Conservation (phyloP, 345 rosid genomes). For the Capsella bursapastoris region DNA sequence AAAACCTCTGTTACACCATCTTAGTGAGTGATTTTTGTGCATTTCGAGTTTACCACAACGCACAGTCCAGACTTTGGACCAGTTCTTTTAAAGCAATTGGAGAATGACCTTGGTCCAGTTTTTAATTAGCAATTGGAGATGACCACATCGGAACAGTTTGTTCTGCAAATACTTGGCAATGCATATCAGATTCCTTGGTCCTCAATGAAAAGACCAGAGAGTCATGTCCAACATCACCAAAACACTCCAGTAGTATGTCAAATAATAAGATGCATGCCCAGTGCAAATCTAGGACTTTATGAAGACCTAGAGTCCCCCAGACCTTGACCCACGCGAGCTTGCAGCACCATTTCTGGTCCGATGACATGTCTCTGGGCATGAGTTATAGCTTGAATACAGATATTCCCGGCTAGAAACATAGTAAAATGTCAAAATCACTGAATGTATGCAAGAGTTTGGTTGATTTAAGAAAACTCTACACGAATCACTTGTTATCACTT, state of each 20-base stretch:
- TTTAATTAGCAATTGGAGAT: neutral
- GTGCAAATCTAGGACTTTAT: neutral
- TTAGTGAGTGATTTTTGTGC: neutral
- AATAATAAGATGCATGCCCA: conserved; percentile 1
- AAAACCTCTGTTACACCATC: neutral
- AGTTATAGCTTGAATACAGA: conserved; percentile 40
- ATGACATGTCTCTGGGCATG: conserved; percentile 46
- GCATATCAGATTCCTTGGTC: neutral
- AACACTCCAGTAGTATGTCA: conserved; percentile 8
- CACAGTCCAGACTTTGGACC: neutral
- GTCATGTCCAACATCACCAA: neutral
- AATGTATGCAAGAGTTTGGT: conserved; percentile 12
- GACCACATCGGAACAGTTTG: neutral
- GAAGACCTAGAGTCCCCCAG: no score
- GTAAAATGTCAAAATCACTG: conserved; percentile 19
- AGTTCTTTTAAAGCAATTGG: neutral
- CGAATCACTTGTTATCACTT: neutral
- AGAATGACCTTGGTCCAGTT: neutral
- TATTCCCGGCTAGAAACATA: conserved; percentile 30
- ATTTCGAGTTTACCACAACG: neutral
- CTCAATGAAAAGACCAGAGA: neutral
- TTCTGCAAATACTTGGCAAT: neutral
- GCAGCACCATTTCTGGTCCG: conserved; percentile 71
- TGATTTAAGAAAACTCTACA: conserved; percentile 9
- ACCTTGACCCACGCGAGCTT: conserved; percentile 52